Evolutionary conservation across 2,329 filamentous ascomycete genomes (phyloP).

Genomic region (Sporothrix schenckii): DNA sequence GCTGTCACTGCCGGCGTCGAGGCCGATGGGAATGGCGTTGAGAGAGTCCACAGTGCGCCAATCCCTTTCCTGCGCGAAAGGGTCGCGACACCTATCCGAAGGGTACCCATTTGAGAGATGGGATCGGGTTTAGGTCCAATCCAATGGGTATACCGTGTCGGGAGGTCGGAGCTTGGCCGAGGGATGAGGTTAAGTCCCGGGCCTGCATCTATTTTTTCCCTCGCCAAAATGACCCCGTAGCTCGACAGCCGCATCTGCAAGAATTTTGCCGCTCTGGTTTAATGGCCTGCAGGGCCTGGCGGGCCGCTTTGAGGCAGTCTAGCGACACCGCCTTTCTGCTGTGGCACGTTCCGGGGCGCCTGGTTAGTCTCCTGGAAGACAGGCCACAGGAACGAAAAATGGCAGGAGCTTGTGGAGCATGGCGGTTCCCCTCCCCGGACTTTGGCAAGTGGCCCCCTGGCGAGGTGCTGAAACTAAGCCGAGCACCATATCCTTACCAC

Average conservation of each 20-base stretch:
- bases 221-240: neutral
- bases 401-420: conserved; percentile 17
- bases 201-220: conserved; percentile 17
- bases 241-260: neutral
- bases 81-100: conserved; percentile 8
- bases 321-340: conserved; percentile 24
- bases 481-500: neutral
- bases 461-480: conserved; percentile 11
- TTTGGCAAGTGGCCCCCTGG: conserved; percentile 23
- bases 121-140: neutral
- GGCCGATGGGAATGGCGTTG: neutral
- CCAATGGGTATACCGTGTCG: neutral
- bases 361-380: neutral
- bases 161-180: conserved; percentile 21
- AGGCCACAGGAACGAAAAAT: conserved; percentile 5
- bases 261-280: conserved; percentile 16
- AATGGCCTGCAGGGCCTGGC: conserved; percentile 7
- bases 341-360: conserved; percentile 25
- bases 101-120: conserved; percentile 20
- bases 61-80: conserved; percentile 8
- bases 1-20: conserved; percentile 1
- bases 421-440: conserved; percentile 24
- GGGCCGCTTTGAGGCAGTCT: neutral
- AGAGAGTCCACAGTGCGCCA: conserved; percentile 11
- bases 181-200: conserved; percentile 12